phyloP scores from a whole-genome alignment of 495 filamentous ascomycete genomes.

The Xylaria flabelliformis region DNA sequence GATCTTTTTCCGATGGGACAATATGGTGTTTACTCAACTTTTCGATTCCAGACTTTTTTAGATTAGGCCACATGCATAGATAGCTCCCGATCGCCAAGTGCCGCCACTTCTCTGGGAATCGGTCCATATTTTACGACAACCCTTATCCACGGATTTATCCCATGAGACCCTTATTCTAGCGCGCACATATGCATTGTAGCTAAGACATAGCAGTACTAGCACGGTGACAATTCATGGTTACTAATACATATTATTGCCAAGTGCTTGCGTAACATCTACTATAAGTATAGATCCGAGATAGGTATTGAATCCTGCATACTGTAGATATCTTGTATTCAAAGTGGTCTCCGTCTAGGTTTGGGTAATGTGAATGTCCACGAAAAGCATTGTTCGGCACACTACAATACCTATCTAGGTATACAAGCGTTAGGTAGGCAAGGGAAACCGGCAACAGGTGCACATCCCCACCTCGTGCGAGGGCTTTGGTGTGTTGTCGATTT shows the following conservation, averaged over 20 bases:
- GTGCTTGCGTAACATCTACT: not conserved
- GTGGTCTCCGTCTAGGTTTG: not conserved
- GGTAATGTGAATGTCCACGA: not conserved
- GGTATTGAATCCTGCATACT: not conserved
- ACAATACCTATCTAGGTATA: no score
- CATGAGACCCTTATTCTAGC: not conserved
- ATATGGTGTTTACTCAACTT: not conserved
- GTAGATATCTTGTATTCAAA: not conserved
- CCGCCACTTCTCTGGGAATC: not conserved
- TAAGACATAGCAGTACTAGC: not conserved
- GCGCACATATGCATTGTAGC: not conserved
- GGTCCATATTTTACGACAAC: not conserved
- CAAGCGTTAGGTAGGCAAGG: not conserved
- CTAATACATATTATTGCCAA: not conserved
- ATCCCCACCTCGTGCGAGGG: not conserved
- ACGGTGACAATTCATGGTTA: not conserved
- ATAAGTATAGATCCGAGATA: not conserved
- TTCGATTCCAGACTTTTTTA: not conserved
- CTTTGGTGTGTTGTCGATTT: conserved; percentile 7
- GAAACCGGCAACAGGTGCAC: not conserved
- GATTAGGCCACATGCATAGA: not conserved
- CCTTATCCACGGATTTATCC: conserved; percentile 1
- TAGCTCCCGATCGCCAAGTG: not conserved
- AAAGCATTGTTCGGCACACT: not conserved
- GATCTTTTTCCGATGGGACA: not conserved